phyloP scores from a whole-genome alignment of 2,329 filamentous ascomycete genomes.

The Neofusicoccum cordaticola region DNA sequence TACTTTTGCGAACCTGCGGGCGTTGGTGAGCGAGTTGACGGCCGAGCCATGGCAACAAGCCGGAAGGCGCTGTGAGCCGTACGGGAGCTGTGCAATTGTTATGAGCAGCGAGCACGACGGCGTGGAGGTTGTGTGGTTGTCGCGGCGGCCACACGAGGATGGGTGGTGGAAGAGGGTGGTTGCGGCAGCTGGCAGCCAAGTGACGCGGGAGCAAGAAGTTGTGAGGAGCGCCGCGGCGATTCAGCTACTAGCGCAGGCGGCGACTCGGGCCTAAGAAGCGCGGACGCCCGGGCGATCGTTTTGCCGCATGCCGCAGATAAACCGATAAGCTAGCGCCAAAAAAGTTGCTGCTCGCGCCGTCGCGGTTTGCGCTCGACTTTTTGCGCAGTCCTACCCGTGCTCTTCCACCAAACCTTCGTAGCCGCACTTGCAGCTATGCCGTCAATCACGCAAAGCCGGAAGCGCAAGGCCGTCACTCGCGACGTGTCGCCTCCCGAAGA shows the following conservation, averaged over 20 bases:
- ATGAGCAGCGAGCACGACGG: constrained; percentile 3
- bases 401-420: not conserved
- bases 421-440: constrained; percentile 2
- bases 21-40: constrained; percentile 72
- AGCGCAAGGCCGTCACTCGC: constrained; percentile 44
- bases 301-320: not conserved
- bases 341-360: constrained; percentile 5
- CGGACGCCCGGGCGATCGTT: not conserved
- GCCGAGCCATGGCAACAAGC: constrained; percentile 22
- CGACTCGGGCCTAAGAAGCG: too few species aligned
- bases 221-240: not conserved
- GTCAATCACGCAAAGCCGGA: constrained; percentile 30
- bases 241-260: not conserved
- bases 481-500: constrained; percentile 32
- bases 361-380: not conserved
- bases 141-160: not conserved
- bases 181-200: not conserved
- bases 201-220: constrained; percentile 13
- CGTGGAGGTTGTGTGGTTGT: not conserved
- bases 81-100: constrained; percentile 9
- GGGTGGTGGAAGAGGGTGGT: not conserved
- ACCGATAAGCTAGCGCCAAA: constrained; percentile 13
- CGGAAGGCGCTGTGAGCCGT: constrained; percentile 17
- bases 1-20: constrained; percentile 81
- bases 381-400: not conserved